These are phyloP conservation scores for Aureobasidium musti DNA, from an alignment of 2,329 filamentous ascomycete genomes.

Conservation along the genomic window DNA sequence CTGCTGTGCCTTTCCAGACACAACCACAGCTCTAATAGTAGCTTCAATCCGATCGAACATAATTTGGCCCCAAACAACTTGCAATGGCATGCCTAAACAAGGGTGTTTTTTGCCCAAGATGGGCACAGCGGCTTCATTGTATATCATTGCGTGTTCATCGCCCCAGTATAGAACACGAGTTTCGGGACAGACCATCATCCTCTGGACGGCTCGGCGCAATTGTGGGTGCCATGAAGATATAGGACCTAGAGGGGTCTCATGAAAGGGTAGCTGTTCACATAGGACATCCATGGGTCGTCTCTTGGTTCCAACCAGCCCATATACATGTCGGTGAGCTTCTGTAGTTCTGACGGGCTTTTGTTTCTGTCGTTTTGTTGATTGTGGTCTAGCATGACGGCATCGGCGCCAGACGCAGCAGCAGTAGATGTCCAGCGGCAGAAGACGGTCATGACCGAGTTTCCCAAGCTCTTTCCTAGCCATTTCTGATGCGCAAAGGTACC, in stretches of 20 bases:
- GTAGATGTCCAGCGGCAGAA: constrained; percentile 14
- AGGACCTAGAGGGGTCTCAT: constrained; percentile 36
- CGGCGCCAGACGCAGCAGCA: not conserved
- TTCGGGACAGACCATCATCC: constrained; percentile 39
- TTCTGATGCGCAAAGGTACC: constrained; percentile 1
- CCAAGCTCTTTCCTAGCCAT: constrained; percentile 25
- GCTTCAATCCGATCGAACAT: constrained; percentile 10
- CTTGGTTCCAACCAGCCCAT: constrained; percentile 17
- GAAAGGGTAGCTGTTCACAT: constrained; percentile 37
- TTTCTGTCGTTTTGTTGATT: not conserved
- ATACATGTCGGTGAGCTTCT: constrained; percentile 7
- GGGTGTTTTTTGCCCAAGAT: constrained; percentile 39
- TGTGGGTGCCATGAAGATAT: constrained; percentile 37
- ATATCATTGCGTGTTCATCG: constrained; percentile 40
- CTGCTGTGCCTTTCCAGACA: not conserved
- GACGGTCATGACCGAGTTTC: not conserved
- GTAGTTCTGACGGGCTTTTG: not conserved
- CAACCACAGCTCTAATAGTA: constrained; percentile 1
- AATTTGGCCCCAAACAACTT: constrained; percentile 23
- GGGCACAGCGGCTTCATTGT: constrained; percentile 43
- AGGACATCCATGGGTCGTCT: constrained; percentile 28
- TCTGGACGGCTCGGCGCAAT: constrained; percentile 35
- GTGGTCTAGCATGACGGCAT: not conserved
- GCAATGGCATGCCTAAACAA: constrained; percentile 30
- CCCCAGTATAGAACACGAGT: constrained; percentile 40